Evolutionary conservation across 2,329 filamentous ascomycete species (phyloP), one percentile per base, ranked within the genome.

Genomic region (Sclerotinia subarctica): DNA sequence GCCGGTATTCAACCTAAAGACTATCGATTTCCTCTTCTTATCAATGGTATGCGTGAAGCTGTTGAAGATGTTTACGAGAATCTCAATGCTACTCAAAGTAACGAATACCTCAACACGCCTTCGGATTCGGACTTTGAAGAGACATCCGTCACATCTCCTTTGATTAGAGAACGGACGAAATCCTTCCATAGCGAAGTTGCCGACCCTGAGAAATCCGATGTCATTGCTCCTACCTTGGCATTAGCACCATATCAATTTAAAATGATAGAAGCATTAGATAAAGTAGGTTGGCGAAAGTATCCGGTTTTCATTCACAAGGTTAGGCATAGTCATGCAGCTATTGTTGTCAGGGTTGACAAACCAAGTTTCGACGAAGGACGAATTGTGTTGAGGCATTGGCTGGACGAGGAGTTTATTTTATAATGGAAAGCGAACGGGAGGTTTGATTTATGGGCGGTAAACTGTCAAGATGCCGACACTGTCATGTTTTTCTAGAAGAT

Each of bases 251-350:
- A 88, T 59, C 94, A 98, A 79, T 96, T 97, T 77, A 84, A 86
- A 60, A 97, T 97, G 86, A 91, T 97, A 70, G 84, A 90, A 42
- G 86, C 88, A 13, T 81, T 98, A 60, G 88, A 98, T 74, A 77
- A 78, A n/a, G 76, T 89, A 2, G 82, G 84, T 5, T 90, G 86
- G 85, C 82, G 83, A 59, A 90, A 89, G 77, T 89, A 86, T 72
- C 86, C 84, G 0, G 86, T 94, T 4, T 89, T 90, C 79, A 94
- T 95, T 51, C 90, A 90, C 71, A 90, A 93, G 7, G 84, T 88
- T 66, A 81, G 83, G n/a, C 92, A 97, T 77, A 92, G 87, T 69
- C 94, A 98, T 78, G 94, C 94, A 0, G 94, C 94, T 3, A 96
- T 98, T 59, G 92, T 98, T 71, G 88, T 96, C 47, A 86, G 94